Conservation (phyloP, 805 yeast species). For the Kluyveromyces aestuarii region DNA sequence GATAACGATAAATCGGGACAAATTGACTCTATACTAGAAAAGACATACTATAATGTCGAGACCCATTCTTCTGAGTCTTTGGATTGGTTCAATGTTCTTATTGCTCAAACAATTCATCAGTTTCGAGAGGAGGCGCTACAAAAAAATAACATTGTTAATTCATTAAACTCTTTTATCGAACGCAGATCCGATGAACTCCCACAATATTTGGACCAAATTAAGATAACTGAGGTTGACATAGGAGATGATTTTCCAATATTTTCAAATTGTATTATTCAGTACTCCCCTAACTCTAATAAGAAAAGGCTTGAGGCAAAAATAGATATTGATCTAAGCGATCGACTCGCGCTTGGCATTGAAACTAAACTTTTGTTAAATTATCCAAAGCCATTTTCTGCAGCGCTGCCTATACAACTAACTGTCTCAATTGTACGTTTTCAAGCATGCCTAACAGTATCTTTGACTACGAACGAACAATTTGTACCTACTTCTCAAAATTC, state of each 20-base stretch:
- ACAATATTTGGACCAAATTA: constrained; percentile 68
- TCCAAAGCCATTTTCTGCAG: constrained; percentile 78
- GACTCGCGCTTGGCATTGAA: constrained; percentile 77
- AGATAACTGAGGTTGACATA: constrained; percentile 75
- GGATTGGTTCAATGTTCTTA: constrained; percentile 93
- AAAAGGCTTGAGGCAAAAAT: constrained; percentile 71
- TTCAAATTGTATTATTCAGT: constrained; percentile 79
- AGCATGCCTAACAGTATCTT: constrained; percentile 76
- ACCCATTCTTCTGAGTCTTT: constrained; percentile 83
- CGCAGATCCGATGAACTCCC: constrained; percentile 49
- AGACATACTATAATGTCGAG: constrained; percentile 85
- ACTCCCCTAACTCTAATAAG: constrained; percentile 41
- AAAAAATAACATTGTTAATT: constrained; percentile 76
- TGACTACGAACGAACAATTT: constrained; percentile 34
- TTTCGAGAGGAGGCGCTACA: constrained; percentile 81
- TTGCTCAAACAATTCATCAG: constrained; percentile 85
- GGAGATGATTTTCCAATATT: constrained; percentile 95
- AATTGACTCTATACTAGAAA: constrained; percentile 59
- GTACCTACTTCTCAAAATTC: constrained; percentile 13
- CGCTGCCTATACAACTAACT: constrained; percentile 72
- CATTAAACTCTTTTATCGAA: constrained; percentile 57
- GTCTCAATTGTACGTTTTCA: constrained; percentile 88
- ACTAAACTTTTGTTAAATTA: constrained; percentile 71
- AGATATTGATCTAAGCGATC: constrained; percentile 83
- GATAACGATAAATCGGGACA: constrained; percentile 12